Evolutionary conservation across 306 rosid genomes (phyloP).

Genomic region (Malus domestica): DNA sequence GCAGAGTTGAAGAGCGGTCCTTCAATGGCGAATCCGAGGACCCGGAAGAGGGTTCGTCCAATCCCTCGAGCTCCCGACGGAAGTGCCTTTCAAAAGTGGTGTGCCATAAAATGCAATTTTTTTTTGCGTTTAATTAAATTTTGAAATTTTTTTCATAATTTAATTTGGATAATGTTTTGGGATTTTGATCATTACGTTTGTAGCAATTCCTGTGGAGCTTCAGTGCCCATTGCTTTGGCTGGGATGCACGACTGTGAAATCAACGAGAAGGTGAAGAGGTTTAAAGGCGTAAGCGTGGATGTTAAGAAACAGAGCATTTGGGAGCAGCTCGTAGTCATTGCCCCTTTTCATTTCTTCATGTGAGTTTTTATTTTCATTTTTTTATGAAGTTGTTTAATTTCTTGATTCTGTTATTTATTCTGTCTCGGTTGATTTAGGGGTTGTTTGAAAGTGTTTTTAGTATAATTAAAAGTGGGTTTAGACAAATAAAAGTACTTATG

Average conservation of each 20-base stretch:
- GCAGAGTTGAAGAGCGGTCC: slow-evolving; percentile 1
- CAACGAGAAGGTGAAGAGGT: slow-evolving; percentile 33
- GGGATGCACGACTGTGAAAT: slow-evolving; percentile 48
- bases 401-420: background rate
- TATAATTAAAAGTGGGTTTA: no score
- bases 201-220: slow-evolving; percentile 37
- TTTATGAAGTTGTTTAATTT: background rate
- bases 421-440: background rate
- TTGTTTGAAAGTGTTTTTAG: background rate
- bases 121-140: background rate
- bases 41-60: slow-evolving; percentile 37
- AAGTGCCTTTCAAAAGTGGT: slow-evolving; percentile 57
- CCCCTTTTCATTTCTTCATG: slow-evolving; percentile 53
- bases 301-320: background rate
- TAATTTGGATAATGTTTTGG: background rate
- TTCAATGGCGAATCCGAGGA: slow-evolving; percentile 30
- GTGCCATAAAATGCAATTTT: background rate
- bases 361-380: slow-evolving; percentile 12
- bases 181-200: background rate
- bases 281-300: slow-evolving; percentile 15
- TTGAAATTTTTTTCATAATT: background rate
- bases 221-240: slow-evolving; percentile 41
- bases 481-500: no score
- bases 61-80: slow-evolving; percentile 50
- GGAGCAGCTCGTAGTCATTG: slow-evolving; percentile 31